Evolutionary conservation across 1,139 yeast species (phyloP).

Genomic region (Cylindricascospora bacillispora): DNA sequence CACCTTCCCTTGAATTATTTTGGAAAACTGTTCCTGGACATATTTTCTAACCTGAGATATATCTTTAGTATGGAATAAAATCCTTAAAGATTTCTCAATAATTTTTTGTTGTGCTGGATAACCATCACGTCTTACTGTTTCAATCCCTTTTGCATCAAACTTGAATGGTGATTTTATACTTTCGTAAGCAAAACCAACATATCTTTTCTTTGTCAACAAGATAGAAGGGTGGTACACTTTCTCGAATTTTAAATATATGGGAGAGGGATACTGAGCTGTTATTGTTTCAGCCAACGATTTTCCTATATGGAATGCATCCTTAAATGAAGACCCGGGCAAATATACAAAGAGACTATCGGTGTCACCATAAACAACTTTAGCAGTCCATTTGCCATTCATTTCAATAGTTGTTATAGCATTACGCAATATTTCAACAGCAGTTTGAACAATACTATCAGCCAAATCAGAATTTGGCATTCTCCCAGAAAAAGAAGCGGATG

Average conservation of each 20-base stretch:
- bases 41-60: conserved; percentile 56
- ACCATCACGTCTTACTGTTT: conserved; percentile 88
- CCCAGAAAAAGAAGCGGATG: conserved; percentile 91
- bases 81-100: conserved; percentile 53
- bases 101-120: conserved; percentile 84
- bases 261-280: conserved; percentile 64
- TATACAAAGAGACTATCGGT: conserved; percentile 89
- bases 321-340: conserved; percentile 67
- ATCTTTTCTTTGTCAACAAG: conserved; percentile 72
- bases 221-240: conserved; percentile 86
- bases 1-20: conserved; percentile 48
- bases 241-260: conserved; percentile 75
- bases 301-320: conserved; percentile 71
- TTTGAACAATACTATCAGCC: conserved; percentile 87
- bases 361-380: conserved; percentile 92
- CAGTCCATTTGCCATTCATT: conserved; percentile 51
- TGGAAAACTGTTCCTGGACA: conserved; percentile 50
- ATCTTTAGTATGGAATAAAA: conserved; percentile 62
- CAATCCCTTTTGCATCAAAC: conserved; percentile 95
- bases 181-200: conserved; percentile 78
- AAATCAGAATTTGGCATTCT: conserved; percentile 94
- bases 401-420: conserved; percentile 63
- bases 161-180: conserved; percentile 42
- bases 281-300: conserved; percentile 50
- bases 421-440: conserved; percentile 75